These are phyloP conservation scores for Candida verbasci DNA, from an alignment of 805 yeast genomes.

Conservation along the genomic window DNA sequence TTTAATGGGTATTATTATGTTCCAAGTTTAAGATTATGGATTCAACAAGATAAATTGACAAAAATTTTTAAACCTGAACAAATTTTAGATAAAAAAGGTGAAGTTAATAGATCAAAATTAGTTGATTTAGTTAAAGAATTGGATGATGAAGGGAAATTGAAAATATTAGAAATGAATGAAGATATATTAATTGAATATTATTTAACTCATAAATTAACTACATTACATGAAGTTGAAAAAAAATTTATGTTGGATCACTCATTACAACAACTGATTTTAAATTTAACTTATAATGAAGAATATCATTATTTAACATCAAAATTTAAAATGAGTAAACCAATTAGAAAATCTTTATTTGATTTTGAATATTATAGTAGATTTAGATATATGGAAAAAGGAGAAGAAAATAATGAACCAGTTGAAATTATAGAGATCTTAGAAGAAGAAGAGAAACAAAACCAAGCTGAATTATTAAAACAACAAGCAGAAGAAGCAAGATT, in stretches of 20 bases:
- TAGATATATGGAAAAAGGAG: constrained; percentile 7
- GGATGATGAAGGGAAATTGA: constrained; percentile 18
- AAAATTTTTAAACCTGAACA: constrained; percentile 13
- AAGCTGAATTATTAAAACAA: constrained; percentile 6
- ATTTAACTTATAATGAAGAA: constrained; percentile 16
- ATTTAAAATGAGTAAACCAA: constrained; percentile 22
- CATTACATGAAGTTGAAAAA: constrained; percentile 21
- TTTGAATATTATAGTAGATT: constrained; percentile 21
- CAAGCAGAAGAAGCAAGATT: constrained; percentile 5
- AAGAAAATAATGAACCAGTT: background rate
- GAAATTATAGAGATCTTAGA: background rate
- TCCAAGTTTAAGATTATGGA: constrained; percentile 21
- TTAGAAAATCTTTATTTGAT: constrained; percentile 21
- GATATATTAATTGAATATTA: constrained; percentile 23
- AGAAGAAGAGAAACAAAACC: background rate
- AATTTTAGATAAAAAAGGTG: constrained; percentile 9
- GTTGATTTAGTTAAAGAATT: constrained; percentile 12
- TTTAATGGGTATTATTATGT: constrained; percentile 21
- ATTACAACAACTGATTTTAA: constrained; percentile 13
- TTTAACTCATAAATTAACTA: constrained; percentile 20
- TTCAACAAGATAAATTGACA: constrained; percentile 12
- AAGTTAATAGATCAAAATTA: constrained; percentile 11
- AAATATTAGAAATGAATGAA: constrained; percentile 17
- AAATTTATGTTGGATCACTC: constrained; percentile 17
- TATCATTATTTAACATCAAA: constrained; percentile 22